phyloP scores from a whole-genome alignment of 73 alveolate species.

The Breviolum minutum region DNA sequence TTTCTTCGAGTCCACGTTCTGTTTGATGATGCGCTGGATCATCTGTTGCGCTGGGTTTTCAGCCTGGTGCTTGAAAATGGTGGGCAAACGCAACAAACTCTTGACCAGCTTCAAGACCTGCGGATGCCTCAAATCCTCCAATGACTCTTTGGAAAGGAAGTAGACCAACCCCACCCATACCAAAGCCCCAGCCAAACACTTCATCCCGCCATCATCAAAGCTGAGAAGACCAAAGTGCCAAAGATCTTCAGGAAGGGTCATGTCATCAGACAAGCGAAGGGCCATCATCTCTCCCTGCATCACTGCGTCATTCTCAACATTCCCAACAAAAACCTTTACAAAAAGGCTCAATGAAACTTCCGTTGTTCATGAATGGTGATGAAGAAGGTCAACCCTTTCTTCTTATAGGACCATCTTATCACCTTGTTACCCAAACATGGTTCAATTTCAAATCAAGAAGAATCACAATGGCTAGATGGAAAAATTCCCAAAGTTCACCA shows the following conservation, averaged over 20 bases:
- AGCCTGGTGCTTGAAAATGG: not conserved
- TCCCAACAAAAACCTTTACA: not conserved
- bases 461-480: too few species aligned
- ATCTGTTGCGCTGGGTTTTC: not conserved
- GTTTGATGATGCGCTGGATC: constrained; percentile 47
- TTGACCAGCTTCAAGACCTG: not conserved
- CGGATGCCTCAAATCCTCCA: not conserved
- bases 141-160: too few species aligned
- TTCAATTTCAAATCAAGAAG: too few species aligned
- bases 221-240: not conserved
- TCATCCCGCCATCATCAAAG: constrained; percentile 51
- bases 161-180: not conserved
- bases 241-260: too few species aligned
- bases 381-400: not conserved
- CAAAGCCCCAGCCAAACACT: not conserved
- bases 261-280: not conserved
- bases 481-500: too few species aligned
- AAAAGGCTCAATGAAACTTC: not conserved
- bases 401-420: not conserved
- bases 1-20: constrained; percentile 33
- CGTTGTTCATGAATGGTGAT: not conserved
- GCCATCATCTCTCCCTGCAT: constrained; percentile 1
- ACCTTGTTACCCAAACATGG: not conserved
- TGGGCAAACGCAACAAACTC: not conserved
- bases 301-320: not conserved